Evolutionary conservation across 2,329 filamentous ascomycete species (phyloP), one percentile per base, ranked within the genome.

Genomic region (Talaromyces marneffei): DNA sequence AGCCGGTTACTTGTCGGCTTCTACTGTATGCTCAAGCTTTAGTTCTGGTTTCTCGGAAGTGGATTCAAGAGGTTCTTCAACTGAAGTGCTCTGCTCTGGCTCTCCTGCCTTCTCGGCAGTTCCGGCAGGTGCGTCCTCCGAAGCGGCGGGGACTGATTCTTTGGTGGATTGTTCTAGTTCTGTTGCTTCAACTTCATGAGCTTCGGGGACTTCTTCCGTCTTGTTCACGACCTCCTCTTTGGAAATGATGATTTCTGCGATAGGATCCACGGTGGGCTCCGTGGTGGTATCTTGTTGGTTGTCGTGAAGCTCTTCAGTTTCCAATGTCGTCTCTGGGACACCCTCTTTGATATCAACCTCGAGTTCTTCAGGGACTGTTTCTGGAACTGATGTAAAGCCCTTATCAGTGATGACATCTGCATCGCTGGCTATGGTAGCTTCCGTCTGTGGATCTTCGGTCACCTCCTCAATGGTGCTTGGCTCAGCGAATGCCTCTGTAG

Each of bases 61-160:
- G 5, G 18, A n/a, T 23, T 52, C 48, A 10, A 33, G n/a, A 52
- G 48, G 5, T 12, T 35, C 29, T 12, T 52, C 48, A 14, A 5
- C n/a, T 16, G n/a, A 31, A 33, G 46, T 12, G 9, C 10, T 33
- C n/a, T 14, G 46, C 46, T 8, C 16, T 33, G 46, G n/a, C 27
- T 60, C 37, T 54, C 53, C 54, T 16, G 9, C 44, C 18, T 61
- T 58, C 14, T 53, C 35, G 14, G 25, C 23, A 37, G 60, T n/a
- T 25, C 54, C 44, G 14, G 23, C 60, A 12, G 20, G 29, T 20
- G 37, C 12, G 9, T 29, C 42, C 29, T 53, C 60, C 4, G 55
- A n/a, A 23, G 29, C 18, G 39, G n/a, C 39, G 16, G 44, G 37
- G 2, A 20, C 35, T 8, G 20, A 33, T 20, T 58, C 37, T 39